Evolutionary conservation across 148 eudicot genomes (phyloP), one percentile per base, ranked within the genome.

Genomic region (Fagopyrum esculentum): DNA sequence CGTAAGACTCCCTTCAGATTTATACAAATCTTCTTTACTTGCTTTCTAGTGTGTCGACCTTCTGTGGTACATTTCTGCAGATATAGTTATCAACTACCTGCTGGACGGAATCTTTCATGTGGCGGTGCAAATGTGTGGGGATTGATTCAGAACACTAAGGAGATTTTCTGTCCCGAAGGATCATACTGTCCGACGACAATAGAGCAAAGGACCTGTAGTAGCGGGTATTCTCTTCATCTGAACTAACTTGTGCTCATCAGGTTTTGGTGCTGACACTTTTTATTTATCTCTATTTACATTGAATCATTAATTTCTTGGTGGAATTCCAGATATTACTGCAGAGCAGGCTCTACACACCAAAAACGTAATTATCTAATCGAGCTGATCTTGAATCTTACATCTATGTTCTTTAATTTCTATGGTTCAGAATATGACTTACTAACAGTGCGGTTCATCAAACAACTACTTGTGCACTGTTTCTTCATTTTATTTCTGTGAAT

Each of bases 51-150:
- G 0, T 55, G 0, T 55, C 8, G 15, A 55, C 60, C 60, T n/a
- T 26, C 13, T 11, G 45, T 69, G 16, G 54, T 54, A 61, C 22
- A 13, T 59, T 74, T 77, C 26, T 78, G 79, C 89, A 94, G 97
- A 81, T 95, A 95, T 82, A 59, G 43, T 12, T 95, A 95, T 82
- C 88, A 82, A 74, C 82, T 87, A 43, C 96, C 99, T 22, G 74
- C 88, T 73, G 92, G 86, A 56, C 76, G 77, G 43, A 85, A 85
- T 78, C 97, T 87, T 79, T 87, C 86, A 5, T 95, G 99, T 80
- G 99, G 99, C n/a, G 99, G 91, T 74, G 99, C 99, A 49, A 89
- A 95, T 75, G 82, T 82, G 44, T 95, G 99, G 99, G 89, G 49
- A 6, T 3, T 43, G 15, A 46, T 69, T 69, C 49, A 69, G 49